Percentiles rank a stretch among this genome's conserved stretches.
phyloP scores from a whole-genome alignment of 352 stramenopile genomes.

The Pythium pectinolyticum region DNA sequence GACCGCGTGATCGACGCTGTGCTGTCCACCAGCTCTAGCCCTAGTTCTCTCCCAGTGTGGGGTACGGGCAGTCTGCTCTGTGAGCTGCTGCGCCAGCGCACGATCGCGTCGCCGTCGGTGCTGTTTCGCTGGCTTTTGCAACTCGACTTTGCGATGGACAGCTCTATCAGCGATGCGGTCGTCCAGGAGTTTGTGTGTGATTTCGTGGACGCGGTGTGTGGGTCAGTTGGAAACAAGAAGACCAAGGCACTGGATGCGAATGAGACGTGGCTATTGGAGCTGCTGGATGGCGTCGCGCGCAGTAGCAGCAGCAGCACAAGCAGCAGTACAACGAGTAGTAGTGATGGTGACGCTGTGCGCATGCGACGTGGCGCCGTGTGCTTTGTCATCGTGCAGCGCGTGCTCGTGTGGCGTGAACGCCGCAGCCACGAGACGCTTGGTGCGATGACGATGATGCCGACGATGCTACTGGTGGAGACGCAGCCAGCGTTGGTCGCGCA shows the following conservation, averaged over 20 bases:
- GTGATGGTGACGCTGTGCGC: background rate
- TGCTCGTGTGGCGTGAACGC: background rate
- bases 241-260: conserved; percentile 7
- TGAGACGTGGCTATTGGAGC: conserved; percentile 20
- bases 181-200: conserved; percentile 9
- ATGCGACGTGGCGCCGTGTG: conserved; percentile 9
- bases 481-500: background rate
- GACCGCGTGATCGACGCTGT: conserved; percentile 4
- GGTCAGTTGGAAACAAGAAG: conserved; percentile 4
- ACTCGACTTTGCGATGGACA: conserved; percentile 8
- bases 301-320: background rate
- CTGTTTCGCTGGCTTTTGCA: conserved; percentile 16
- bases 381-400: conserved; percentile 3
- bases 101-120: conserved; percentile 1
- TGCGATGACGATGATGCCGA: background rate
- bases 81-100: conserved; percentile 4
- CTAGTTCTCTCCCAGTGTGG: no score
- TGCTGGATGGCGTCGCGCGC: conserved; percentile 11
- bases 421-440: conserved; percentile 6
- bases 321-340: no score
- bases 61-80: conserved; percentile 2
- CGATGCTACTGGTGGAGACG: background rate
- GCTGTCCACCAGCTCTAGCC: background rate
- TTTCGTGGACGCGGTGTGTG: conserved; percentile 8
- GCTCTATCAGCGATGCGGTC: background rate